Conservation (phyloP, 306 rosid genomes). For the Lotus japonicus region DNA sequence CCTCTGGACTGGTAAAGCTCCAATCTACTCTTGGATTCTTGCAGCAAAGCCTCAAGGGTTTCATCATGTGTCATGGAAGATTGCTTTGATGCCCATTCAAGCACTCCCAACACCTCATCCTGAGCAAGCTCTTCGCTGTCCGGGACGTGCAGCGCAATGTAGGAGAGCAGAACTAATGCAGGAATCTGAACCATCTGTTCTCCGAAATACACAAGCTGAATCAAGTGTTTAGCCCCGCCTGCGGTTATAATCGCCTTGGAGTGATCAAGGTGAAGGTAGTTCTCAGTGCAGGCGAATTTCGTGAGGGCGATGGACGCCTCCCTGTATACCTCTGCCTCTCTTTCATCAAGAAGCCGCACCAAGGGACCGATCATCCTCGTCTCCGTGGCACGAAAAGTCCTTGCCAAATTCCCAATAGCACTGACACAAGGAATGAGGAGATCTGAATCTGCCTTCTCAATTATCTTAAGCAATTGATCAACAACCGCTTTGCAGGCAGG, state of each 20-base stretch:
- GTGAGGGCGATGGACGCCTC: conserved; percentile 73
- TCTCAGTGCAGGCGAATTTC: conserved; percentile 62
- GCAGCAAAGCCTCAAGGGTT: conserved; percentile 42
- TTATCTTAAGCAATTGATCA: conserved; percentile 65
- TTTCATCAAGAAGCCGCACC: conserved; percentile 77
- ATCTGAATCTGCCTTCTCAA: conserved; percentile 59
- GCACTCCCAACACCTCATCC: conserved; percentile 67
- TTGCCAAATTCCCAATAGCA: conserved; percentile 74
- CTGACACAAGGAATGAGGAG: conserved; percentile 76
- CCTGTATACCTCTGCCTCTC: conserved; percentile 53
- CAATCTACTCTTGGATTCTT: conserved; percentile 66
- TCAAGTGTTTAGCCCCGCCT: conserved; percentile 70
- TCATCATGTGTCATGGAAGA: conserved; percentile 52
- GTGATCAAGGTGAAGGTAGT: conserved; percentile 80
- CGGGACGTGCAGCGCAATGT: conserved; percentile 82
- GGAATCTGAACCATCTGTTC: conserved; percentile 62
- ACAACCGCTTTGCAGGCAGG: conserved; percentile 93
- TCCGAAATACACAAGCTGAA: conserved; percentile 90
- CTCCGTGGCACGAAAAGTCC: conserved; percentile 82
- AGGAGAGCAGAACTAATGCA: conserved; percentile 60
- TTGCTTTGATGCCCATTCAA: conserved; percentile 92
- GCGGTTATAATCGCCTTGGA: conserved; percentile 71
- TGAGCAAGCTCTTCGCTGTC: conserved; percentile 82
- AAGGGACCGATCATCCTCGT: conserved; percentile 76
- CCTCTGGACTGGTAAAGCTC: conserved; percentile 93